These are phyloP conservation scores for Cladophialophora yegresii DNA, from an alignment of 2,329 filamentous ascomycete genomes.

Conservation along the genomic window DNA sequence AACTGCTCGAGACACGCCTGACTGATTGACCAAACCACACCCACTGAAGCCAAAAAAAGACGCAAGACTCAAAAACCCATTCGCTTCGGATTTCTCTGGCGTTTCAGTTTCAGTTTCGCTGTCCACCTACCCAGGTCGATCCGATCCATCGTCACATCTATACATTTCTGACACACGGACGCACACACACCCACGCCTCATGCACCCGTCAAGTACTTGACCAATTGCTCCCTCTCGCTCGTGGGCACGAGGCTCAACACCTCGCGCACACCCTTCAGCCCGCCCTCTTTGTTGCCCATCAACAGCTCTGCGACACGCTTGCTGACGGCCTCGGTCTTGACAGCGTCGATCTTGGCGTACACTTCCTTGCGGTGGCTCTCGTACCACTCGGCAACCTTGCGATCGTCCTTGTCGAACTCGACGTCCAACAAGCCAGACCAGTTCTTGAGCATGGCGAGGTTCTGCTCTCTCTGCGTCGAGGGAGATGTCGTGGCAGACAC, in stretches of 20 bases:
- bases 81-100: constrained; percentile 8
- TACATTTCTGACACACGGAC: too few species aligned
- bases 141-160: constrained; percentile 12
- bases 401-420: constrained; percentile 76
- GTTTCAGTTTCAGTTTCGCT: not conserved
- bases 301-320: constrained; percentile 70
- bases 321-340: constrained; percentile 75
- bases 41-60: constrained; percentile 1
- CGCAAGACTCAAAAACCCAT: not conserved
- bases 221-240: constrained; percentile 80
- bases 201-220: constrained; percentile 54
- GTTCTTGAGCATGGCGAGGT: constrained; percentile 74
- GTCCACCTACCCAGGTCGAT: not conserved
- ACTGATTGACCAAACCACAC: constrained; percentile 10
- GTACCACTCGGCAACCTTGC: constrained; percentile 88
- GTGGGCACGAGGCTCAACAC: constrained; percentile 84
- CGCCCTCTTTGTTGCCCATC: constrained; percentile 66
- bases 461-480: constrained; percentile 60
- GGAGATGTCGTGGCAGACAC: constrained; percentile 41
- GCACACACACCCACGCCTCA: constrained; percentile 12
- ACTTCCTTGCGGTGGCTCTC: constrained; percentile 88
- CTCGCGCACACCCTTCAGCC: constrained; percentile 82
- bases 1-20: not conserved
- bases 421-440: constrained; percentile 72
- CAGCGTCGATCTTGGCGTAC: constrained; percentile 76